Base-by-base conservation (phyloP, 2,329 filamentous ascomycete genomes). In the Trichophyton benhamiae region DNA sequence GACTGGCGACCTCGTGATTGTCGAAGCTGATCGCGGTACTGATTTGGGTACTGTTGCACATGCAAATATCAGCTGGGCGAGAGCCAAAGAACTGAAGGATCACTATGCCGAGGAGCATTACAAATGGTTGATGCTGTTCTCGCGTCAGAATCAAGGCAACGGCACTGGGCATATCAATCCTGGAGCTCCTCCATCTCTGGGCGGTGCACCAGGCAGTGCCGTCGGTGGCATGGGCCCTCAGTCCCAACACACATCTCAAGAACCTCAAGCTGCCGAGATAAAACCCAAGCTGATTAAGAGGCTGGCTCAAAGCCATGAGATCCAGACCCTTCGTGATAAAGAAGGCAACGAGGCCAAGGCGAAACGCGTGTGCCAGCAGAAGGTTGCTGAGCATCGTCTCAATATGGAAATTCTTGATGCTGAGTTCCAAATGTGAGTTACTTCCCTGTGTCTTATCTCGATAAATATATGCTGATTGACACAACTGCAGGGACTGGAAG, bases 331-430 rank as follows among this genome's bases (percentile, higher is more conserved):
- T 66, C 86, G 90, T 63, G 94, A 97, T 69, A 99, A 99, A 73
- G 94, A 99, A 77, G 92, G 91, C 44, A 94, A 95, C 65, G 94
- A 99, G 74, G 94, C 94, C 17, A 97, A 97, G 74, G 94, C 94
- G 0, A 97, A 99, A 78, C 85, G 94, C 61, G 87, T 96, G 49
- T 96, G 91, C 72, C 94, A 96, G 79, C 89, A 95, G 69, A 99
- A 97, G 75, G 94, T 96, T 60, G 88, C 88, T 66, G 92, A 97
- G 70, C 91, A 97, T 73, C 87, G 89, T 57, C 81, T 97, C 30
- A 91, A 95, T 68, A 97, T 99, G 94, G 94, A 99, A 74, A 97
- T 99, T 65, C 83, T 99, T 5, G 94, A 99, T 75, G 94, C 94
- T 3, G 94, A 99, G 72, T 99, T 96, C 72, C 94, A 99, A 72